These are phyloP conservation scores for Areca catechu DNA, from an alignment of 176 grass and related monocot genomes.

Conservation along the genomic window DNA sequence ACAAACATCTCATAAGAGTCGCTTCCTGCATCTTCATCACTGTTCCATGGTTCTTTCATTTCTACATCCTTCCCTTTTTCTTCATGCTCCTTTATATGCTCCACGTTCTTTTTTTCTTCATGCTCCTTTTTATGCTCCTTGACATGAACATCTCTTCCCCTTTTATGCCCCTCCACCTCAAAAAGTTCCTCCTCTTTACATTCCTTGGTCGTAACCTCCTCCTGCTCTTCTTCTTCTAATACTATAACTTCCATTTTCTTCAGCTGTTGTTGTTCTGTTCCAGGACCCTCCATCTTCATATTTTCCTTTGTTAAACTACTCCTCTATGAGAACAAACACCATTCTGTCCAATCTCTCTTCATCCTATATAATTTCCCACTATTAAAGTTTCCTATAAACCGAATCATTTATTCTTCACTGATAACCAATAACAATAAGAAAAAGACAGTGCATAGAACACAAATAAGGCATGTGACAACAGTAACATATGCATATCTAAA, in stretches of 20 bases:
- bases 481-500: no score
- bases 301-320: no score
- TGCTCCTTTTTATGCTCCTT: slow-evolving; percentile 8
- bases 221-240: slow-evolving; percentile 15
- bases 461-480: no score
- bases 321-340: no score
- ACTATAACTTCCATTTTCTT: slow-evolving; percentile 17
- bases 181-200: slow-evolving; percentile 11
- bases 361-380: no score
- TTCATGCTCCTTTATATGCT: neutral
- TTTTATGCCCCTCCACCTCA: slow-evolving; percentile 20
- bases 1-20: slow-evolving; percentile 45
- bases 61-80: slow-evolving; percentile 9
- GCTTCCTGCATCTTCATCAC: slow-evolving; percentile 34
- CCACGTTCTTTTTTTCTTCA: neutral
- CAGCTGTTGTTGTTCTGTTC: neutral
- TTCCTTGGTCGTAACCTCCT: slow-evolving; percentile 19
- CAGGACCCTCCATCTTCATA: no score
- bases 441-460: no score
- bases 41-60: slow-evolving; percentile 11
- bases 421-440: no score
- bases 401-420: no score
- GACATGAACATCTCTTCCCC: neutral
- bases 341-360: no score
- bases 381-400: no score